Evolutionary conservation across 2,329 filamentous ascomycete species (phyloP).

Genomic region (Pseudogymnoascus sp.): DNA sequence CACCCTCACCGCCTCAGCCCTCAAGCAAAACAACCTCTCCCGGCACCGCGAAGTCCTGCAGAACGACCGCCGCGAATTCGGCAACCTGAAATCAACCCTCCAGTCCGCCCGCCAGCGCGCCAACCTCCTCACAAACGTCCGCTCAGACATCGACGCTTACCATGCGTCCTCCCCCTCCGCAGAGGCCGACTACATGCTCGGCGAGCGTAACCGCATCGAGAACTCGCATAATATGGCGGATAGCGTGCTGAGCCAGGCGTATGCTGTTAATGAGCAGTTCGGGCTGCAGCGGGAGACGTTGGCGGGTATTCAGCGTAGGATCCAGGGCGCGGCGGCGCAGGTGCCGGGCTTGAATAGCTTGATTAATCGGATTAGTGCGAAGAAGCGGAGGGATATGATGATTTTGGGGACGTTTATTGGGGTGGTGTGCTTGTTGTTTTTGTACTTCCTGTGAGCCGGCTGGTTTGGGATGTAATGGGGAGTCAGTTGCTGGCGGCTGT

Average conservation of each 20-base stretch:
- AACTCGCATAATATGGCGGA: slow-evolving; percentile 85
- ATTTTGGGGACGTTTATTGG: slow-evolving; percentile 89
- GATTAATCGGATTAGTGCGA: slow-evolving; percentile 85
- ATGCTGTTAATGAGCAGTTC: slow-evolving; percentile 92
- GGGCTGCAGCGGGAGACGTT: slow-evolving; percentile 78
- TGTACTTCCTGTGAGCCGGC: slow-evolving; percentile 60
- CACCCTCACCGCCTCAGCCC: slow-evolving; percentile 73
- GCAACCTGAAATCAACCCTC: slow-evolving; percentile 65
- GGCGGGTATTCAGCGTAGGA: slow-evolving; percentile 80
- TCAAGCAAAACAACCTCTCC: slow-evolving; percentile 94
- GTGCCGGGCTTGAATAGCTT: slow-evolving; percentile 88
- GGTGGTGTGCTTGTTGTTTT: slow-evolving; percentile 79
- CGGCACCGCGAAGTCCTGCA: slow-evolving; percentile 84
- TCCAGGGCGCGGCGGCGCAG: slow-evolving; percentile 80
- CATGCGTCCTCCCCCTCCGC: slow-evolving; percentile 71
- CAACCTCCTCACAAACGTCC: slow-evolving; percentile 84
- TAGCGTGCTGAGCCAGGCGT: slow-evolving; percentile 86
- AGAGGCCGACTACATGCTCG: slow-evolving; percentile 96
- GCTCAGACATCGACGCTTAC: slow-evolving; percentile 86
- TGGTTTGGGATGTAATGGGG: background rate
- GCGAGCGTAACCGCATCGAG: slow-evolving; percentile 78
- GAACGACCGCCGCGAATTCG: slow-evolving; percentile 77
- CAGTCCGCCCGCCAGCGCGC: slow-evolving; percentile 73
- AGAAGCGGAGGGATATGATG: slow-evolving; percentile 89
- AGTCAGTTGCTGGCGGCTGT: slow-evolving; percentile 4